A percentile compares a stretch with the other conserved stretches of the same genome.
phyloP scores from a whole-genome alignment of 2,329 filamentous ascomycete genomes.

The Samsoniella hepiali region DNA sequence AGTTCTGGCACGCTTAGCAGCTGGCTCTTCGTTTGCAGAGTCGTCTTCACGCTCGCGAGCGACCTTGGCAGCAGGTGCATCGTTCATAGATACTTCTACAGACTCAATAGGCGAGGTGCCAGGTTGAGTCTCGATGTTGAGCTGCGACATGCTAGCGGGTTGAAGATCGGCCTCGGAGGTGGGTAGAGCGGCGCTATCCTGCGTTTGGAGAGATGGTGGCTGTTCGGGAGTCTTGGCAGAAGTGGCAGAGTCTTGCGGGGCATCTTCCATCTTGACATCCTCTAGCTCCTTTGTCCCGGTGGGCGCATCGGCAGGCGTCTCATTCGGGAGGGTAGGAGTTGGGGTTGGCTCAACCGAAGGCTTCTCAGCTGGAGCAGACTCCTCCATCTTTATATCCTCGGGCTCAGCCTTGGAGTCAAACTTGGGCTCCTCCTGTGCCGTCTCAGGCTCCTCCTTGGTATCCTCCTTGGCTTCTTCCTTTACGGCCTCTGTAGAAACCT shows the following conservation, averaged over 20 bases:
- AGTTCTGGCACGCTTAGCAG: constrained; percentile 77
- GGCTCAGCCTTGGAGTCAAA: neutral
- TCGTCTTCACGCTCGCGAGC: constrained; percentile 79
- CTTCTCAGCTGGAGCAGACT: neutral
- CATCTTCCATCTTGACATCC: constrained; percentile 20
- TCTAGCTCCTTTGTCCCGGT: neutral
- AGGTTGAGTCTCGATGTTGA: constrained; percentile 37
- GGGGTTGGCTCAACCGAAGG: neutral
- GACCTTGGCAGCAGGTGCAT: constrained; percentile 57
- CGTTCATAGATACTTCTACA: constrained; percentile 51
- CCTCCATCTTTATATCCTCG: neutral
- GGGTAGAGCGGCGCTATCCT: constrained; percentile 23
- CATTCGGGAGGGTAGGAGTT: neutral
- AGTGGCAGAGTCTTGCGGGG: neutral
- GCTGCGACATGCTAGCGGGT: constrained; percentile 37
- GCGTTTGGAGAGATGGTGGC: neutral
- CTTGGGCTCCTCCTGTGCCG: neutral
- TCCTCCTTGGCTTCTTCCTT: neutral
- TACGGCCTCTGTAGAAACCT: neutral
- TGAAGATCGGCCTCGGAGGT: constrained; percentile 36
- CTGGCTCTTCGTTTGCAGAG: constrained; percentile 55
- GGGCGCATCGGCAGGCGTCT: neutral
- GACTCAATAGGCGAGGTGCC: constrained; percentile 28
- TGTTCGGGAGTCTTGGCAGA: neutral
- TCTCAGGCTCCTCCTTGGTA: neutral